Evolutionary conservation across 768 basidiomycete species (phyloP).

Genomic region (Agaricus blazei): DNA sequence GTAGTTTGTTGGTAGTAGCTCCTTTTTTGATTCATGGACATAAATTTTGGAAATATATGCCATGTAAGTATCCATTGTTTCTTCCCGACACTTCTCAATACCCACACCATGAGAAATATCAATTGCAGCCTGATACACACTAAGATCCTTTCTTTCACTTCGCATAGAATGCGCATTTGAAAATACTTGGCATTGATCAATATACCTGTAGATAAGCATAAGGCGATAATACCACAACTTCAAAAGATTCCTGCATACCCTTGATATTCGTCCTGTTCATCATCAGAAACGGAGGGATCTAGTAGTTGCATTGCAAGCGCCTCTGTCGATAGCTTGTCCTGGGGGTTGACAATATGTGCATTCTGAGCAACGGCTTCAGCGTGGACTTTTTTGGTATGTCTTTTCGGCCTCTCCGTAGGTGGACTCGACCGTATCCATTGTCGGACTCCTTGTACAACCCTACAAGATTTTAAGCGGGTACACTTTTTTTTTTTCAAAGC

Average conservation of each 20-base stretch:
- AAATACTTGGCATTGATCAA: conserved; percentile 68
- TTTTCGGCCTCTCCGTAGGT: conserved; percentile 31
- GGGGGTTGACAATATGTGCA: conserved; percentile 21
- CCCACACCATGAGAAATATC: conserved; percentile 40
- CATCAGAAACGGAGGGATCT: conserved; percentile 56
- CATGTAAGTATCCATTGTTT: conserved; percentile 36
- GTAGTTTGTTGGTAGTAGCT: conserved; percentile 53
- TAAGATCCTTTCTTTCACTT: conserved; percentile 54
- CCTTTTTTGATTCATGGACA: conserved; percentile 69
- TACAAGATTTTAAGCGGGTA: conserved; percentile 19
- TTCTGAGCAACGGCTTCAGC: conserved; percentile 27
- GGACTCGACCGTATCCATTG: conserved; percentile 68
- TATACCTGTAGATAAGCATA: conserved; percentile 42
- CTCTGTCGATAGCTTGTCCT: conserved; percentile 50
- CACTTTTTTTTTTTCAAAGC: background rate
- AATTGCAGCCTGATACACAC: conserved; percentile 49
- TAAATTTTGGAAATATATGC: conserved; percentile 36
- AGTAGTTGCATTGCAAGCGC: conserved; percentile 52
- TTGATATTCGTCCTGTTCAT: conserved; percentile 69
- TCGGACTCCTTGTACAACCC: conserved; percentile 74
- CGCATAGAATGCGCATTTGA: conserved; percentile 49
- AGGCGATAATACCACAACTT: background rate
- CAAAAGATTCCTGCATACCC: conserved; percentile 35
- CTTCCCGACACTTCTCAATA: conserved; percentile 30
- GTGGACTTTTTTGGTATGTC: conserved; percentile 31